Base-by-base conservation (phyloP, 257 asterid genomes). In the Henckelia pumila region DNA sequence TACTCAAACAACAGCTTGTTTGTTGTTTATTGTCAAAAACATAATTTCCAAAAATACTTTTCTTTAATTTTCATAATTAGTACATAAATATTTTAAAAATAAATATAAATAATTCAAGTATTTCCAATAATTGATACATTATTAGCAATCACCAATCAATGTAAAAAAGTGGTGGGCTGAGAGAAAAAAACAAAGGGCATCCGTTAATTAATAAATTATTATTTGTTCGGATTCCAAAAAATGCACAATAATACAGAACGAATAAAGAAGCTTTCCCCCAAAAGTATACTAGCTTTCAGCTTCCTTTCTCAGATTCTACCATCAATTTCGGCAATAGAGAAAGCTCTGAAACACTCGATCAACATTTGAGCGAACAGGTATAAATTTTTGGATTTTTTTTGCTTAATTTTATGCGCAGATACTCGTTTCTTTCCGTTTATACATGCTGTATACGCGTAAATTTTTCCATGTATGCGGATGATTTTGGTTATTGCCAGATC, bases 211-310 rank as follows among this genome's bases (percentile, higher is more conserved):
- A 72, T 71, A 65, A 61, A 67, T 66, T 71, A 75, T 75, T 71
- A 65, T 69, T 47, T 47, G 20, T 14, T 16, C 19, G 22, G 68
- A 28, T 50, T 13, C 21, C 53, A 28, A 40, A 60, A 11, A 35
- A 3, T 64, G n/a, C n/a, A 26, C 3, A 22, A 55, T 6, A 64
- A 14, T 28, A 29, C 19, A 28, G 5, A 19, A 28, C 24, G 26
- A 50, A 61, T 28, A 44, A 0, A 47, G 25, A 19, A 8, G 66
- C 60, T 66, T 70, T 76, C 64, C 67, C 67, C 50, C 60, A 74
- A 77, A 77, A 77, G 78, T 75, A 77, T 75, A 65, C 75, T 77
- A 68, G 74, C 78, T 77, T 80, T 77, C 85, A 74, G 70, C 82
- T 65, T 59, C 73, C 70, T 71, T 71, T 80, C 77, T 77, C 76